Evolutionary conservation across 371 early-diverging fungal species (phyloP).

Genomic region (Vavraia culicis): DNA sequence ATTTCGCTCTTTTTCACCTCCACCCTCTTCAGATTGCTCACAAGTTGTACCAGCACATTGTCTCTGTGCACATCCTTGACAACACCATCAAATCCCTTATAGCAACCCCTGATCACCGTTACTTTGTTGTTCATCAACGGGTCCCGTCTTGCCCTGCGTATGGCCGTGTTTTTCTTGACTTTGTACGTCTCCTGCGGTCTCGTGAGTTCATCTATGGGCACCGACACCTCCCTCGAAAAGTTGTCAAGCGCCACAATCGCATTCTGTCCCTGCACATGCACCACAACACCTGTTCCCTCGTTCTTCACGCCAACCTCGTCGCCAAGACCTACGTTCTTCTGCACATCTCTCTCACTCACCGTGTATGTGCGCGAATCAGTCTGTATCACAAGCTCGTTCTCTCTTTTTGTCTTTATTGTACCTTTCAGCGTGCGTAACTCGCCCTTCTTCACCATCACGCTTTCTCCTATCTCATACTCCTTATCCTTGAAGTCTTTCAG

Average conservation of each 20-base stretch:
- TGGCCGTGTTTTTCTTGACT: not conserved
- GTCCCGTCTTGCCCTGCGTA: constrained; percentile 44
- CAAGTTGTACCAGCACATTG: constrained; percentile 68
- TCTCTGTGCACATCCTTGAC: constrained; percentile 62
- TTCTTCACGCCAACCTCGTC: constrained; percentile 75
- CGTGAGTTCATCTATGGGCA: constrained; percentile 35
- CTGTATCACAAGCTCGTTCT: constrained; percentile 5
- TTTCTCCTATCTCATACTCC: constrained; percentile 17
- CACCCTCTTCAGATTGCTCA: constrained; percentile 59
- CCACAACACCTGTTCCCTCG: constrained; percentile 56
- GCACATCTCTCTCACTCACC: constrained; percentile 47
- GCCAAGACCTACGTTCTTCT: constrained; percentile 54
- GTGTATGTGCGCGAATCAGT: constrained; percentile 11
- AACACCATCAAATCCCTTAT: constrained; percentile 83
- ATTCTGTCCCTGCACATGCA: constrained; percentile 47
- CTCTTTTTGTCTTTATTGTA: not conserved
- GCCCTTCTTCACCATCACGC: constrained; percentile 14
- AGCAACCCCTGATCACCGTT: constrained; percentile 61
- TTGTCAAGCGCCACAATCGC: constrained; percentile 45
- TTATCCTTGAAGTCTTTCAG: too few species aligned
- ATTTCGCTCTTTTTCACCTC: constrained; percentile 42
- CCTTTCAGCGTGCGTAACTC: constrained; percentile 13
- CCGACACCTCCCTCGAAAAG: constrained; percentile 37
- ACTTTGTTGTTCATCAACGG: constrained; percentile 64
- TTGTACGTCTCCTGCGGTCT: not conserved